Percentiles rank a stretch among this genome's conserved stretches.
Conservation (phyloP, 192 early-diverging fungal species). For the Backusella australiensis region DNA sequence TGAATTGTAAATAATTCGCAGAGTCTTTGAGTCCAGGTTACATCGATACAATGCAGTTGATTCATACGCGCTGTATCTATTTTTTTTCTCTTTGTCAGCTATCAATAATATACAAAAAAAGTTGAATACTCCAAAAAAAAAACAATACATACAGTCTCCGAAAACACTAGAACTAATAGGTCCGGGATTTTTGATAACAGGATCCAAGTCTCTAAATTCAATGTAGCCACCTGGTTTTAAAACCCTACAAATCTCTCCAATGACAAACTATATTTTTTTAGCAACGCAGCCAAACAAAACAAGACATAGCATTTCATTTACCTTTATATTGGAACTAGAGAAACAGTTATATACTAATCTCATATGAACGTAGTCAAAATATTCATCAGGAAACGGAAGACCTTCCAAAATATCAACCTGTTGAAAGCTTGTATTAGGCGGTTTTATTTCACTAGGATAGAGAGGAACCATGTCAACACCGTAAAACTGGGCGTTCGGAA, state of each 20-base stretch:
- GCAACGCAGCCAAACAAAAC: neutral
- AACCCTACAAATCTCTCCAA: conserved; percentile 11
- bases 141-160: neutral
- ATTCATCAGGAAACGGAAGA: conserved; percentile 18
- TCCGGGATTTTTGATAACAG: conserved; percentile 22
- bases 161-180: conserved; percentile 10
- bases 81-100: neutral
- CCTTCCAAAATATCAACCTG: conserved; percentile 18
- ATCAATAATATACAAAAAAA: neutral
- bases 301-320: neutral
- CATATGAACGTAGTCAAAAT: conserved; percentile 33
- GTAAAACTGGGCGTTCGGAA: conserved; percentile 26
- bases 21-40: conserved; percentile 11
- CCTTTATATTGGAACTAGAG: conserved; percentile 14
- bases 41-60: neutral
- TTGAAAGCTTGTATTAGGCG: conserved; percentile 17
- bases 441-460: conserved; percentile 28
- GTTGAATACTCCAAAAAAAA: neutral
- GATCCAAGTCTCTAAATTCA: conserved; percentile 39
- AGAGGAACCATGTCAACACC: conserved; percentile 35
- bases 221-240: conserved; percentile 42
- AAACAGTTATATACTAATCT: conserved; percentile 25
- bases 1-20: neutral
- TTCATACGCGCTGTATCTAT: neutral
- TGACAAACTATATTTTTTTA: conserved; percentile 4